A percentile compares a stretch with the other conserved stretches of the same genome.
These are phyloP conservation scores for Ophiosphaerella korrae DNA, from an alignment of 2,329 filamentous ascomycete species.

Conservation along the genomic window DNA sequence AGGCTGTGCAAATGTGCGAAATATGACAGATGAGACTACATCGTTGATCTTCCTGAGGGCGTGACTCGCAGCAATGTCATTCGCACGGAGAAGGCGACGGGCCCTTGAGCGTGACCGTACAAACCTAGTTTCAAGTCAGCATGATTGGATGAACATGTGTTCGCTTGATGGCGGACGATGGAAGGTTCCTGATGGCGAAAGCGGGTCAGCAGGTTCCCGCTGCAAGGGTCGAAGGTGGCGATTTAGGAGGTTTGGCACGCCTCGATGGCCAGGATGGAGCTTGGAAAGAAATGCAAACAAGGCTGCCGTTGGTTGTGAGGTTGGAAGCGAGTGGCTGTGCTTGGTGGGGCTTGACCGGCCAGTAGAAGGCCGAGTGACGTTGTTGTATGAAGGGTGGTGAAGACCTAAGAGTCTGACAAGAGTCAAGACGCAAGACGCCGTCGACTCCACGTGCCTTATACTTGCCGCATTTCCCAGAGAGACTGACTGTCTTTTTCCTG, in stretches of 20 bases:
- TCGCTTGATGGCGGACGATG: slow-evolving; percentile 8
- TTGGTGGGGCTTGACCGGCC: slow-evolving; percentile 1
- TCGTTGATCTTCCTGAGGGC: too few relatives aligned
- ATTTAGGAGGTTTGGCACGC: too few relatives aligned
- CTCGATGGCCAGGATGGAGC: slow-evolving; percentile 16
- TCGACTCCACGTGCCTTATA: slow-evolving; percentile 10
- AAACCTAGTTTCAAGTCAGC: slow-evolving; percentile 5
- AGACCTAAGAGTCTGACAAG: slow-evolving; percentile 15
- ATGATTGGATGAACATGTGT: slow-evolving; percentile 20
- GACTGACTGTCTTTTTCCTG: slow-evolving; percentile 5
- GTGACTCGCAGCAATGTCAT: slow-evolving; percentile 1
- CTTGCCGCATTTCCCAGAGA: slow-evolving; percentile 10
- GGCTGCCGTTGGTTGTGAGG: slow-evolving; percentile 15
- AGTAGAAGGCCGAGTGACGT: slow-evolving; percentile 3
- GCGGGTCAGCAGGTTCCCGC: slow-evolving; percentile 37
- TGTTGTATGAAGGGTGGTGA: slow-evolving; percentile 7
- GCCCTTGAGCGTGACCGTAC: slow-evolving; percentile 20
- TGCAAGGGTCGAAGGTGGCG: slow-evolving; percentile 34
- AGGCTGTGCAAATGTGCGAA: too few relatives aligned
- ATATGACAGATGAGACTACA: too few relatives aligned
- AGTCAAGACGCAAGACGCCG: slow-evolving; percentile 14
- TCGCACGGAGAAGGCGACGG: slow-evolving; percentile 25
- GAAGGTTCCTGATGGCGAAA: slow-evolving; percentile 32
- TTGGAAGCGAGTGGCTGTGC: slow-evolving; percentile 19
- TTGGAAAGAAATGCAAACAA: slow-evolving; percentile 6